Evolutionary conservation across 2,329 filamentous ascomycete species (phyloP), one percentile per base, ranked within the genome.

Genomic region (Cryphonectria carpinicola): DNA sequence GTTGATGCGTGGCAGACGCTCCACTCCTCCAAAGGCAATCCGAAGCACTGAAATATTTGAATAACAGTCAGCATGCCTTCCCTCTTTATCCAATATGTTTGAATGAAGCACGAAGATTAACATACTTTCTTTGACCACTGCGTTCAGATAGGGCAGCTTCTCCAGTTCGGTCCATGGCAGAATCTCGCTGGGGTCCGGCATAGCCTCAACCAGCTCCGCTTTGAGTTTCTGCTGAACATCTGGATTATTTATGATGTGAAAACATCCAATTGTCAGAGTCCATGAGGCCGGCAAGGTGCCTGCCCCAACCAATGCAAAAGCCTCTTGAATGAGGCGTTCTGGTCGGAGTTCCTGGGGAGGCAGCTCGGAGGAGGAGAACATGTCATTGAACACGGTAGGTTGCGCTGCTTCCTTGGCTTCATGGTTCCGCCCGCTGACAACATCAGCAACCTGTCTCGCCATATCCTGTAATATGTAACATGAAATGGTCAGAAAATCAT

Each of bases 131-230:
- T 61, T 25, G 14, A 67, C 28, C 8, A 49, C 62, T 39, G 25
- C 62, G 19, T 63, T 46, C 14, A 68, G n/a, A 22, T 54, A 68
- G 1, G 67, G 67, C 11, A 68, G 58, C 46, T 62, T 54, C 49
- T 64, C 58, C 1, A 68, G 46, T 1, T 37, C 41, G 0, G 22
- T 37, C 67, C 43, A 64, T 3, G 10, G 22, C 3, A 41, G 46
- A 4, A 68, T 68, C 43, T 22, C 5, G n/a, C 25, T 37, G 28
- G n/a, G 19, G 35, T 63, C 14, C 6, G 67, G 67, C 8, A 68
- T 68, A 22, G 67, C 58, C 6, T n/a, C 10, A 6, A 32, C 11
- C 4, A 68, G 46, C 67, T 64, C 60, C 3, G 19, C 43, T 14
- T 41, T 22, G 22, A 68, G 46, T 17, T 5, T 41, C 1, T 11